Conservation (phyloP, 2,329 filamentous ascomycete genomes). For the Pseudofabraea citricarpa region DNA sequence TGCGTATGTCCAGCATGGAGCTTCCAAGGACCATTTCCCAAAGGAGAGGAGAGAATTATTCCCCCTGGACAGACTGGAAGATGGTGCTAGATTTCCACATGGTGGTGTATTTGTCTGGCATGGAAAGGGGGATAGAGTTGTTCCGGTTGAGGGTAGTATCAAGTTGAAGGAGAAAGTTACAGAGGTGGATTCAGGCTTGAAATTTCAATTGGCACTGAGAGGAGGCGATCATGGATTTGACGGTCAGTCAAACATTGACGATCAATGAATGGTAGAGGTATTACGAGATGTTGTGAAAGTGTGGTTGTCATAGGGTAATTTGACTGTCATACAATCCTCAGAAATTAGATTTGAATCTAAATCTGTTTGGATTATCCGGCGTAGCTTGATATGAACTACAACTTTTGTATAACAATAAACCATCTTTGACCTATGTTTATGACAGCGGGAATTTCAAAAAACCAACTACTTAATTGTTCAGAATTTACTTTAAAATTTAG, state of each 20-base stretch:
- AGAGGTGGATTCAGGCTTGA: not conserved
- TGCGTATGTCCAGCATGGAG: not conserved
- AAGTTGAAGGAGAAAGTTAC: conserved; percentile 1
- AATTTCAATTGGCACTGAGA: not conserved
- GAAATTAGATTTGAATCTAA: no score
- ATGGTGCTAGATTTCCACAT: conserved; percentile 2
- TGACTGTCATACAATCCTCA: no score
- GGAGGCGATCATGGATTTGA: not conserved
- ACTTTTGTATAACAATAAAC: no score
- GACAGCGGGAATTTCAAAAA: no score
- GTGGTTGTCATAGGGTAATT: not conserved
- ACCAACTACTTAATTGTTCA: no score
- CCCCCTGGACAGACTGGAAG: not conserved
- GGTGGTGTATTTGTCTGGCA: conserved; percentile 1
- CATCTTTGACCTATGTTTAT: no score
- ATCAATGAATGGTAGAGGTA: not conserved
- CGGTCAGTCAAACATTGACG: not conserved
- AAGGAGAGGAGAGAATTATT: not conserved
- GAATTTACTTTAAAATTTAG: no score
- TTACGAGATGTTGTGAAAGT: not conserved
- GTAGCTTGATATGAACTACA: no score
- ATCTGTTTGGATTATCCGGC: no score
- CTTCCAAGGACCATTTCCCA: not conserved
- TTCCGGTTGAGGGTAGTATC: conserved; percentile 1
- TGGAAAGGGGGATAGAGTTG: conserved; percentile 1